A percentile compares a stretch with the other conserved stretches of the same genome.
These are phyloP conservation scores for Aspergillus campestris DNA, from an alignment of 495 filamentous ascomycete species.

Conservation along the genomic window DNA sequence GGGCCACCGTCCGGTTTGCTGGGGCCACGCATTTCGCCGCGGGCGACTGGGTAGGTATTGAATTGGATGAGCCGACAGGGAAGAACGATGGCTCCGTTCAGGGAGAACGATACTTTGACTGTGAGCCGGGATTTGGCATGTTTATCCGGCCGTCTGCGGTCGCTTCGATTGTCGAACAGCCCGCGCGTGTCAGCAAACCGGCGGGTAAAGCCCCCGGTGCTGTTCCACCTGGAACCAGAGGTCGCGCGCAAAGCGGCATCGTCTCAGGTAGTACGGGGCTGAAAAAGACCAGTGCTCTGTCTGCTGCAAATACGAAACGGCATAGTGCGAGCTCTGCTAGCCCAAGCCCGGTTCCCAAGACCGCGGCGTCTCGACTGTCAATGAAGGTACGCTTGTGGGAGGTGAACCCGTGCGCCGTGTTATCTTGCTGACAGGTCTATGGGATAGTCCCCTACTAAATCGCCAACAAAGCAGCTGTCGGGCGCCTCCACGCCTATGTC, in stretches of 20 bases:
- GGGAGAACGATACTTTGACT: slow-evolving; percentile 86
- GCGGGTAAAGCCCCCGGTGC: slow-evolving; percentile 19
- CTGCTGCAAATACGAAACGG: slow-evolving; percentile 47
- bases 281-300: slow-evolving; percentile 34
- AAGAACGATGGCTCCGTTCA: slow-evolving; percentile 94
- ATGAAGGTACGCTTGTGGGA: slow-evolving; percentile 43
- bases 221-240: slow-evolving; percentile 15
- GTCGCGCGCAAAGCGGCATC: slow-evolving; percentile 24
- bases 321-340: slow-evolving; percentile 61
- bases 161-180: slow-evolving; percentile 50
- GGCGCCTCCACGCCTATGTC: slow-evolving; percentile 49
- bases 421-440: slow-evolving; percentile 6
- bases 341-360: slow-evolving; percentile 51
- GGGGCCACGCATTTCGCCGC: slow-evolving; percentile 69
- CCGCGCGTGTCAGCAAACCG: slow-evolving; percentile 37
- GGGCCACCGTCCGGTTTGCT: slow-evolving; percentile 68
- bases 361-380: slow-evolving; percentile 39
- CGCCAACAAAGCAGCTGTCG: slow-evolving; percentile 68
- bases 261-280: slow-evolving; percentile 19
- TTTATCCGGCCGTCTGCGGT: slow-evolving; percentile 65
- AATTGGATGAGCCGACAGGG: slow-evolving; percentile 72
- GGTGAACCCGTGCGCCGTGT: neutral
- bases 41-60: slow-evolving; percentile 86
- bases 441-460: slow-evolving; percentile 64
- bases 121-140: slow-evolving; percentile 72